These are phyloP conservation scores for Trichosporon inkin DNA, from an alignment of 1,284 basidiomycete genomes.

Conservation along the genomic window DNA sequence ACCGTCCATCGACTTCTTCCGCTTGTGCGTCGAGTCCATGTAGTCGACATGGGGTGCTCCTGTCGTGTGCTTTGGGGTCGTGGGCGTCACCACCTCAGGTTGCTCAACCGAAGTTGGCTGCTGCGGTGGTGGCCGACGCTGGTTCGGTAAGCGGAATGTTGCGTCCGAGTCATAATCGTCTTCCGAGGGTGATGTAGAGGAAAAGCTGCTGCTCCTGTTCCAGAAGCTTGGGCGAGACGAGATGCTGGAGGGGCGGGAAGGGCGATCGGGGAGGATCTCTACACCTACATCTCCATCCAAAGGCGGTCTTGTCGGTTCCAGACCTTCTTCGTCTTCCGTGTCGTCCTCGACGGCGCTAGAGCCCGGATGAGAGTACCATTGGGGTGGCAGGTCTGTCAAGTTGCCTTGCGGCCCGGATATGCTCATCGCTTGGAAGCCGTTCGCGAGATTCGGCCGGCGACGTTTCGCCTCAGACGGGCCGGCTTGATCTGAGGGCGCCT, in stretches of 20 bases:
- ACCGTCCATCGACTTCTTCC: conserved; percentile 1
- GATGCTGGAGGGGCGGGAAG: conserved; percentile 17
- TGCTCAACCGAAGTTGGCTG: conserved; percentile 1
- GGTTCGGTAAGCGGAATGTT: conserved; percentile 22
- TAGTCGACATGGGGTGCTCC: neutral
- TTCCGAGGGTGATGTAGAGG: conserved; percentile 28
- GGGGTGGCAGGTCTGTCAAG: neutral
- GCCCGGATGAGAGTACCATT: neutral
- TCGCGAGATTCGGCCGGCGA: conserved; percentile 37
- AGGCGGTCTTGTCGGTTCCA: conserved; percentile 15
- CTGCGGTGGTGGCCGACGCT: conserved; percentile 11
- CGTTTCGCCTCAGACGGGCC: conserved; percentile 27
- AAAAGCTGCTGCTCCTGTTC: conserved; percentile 22
- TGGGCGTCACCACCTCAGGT: conserved; percentile 20
- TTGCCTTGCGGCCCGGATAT: conserved; percentile 16
- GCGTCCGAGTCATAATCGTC: conserved; percentile 33
- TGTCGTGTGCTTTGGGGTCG: conserved; percentile 17
- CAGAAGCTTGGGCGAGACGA: conserved; percentile 8
- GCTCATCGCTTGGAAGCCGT: conserved; percentile 40
- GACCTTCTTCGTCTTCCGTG: conserved; percentile 15
- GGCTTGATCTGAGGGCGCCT: neutral
- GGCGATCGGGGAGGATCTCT: conserved; percentile 24
- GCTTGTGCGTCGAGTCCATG: conserved; percentile 4
- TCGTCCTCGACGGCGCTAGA: conserved; percentile 13
- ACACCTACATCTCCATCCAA: conserved; percentile 24